Base-by-base conservation (phyloP, 257 asterid species). In the Solanum ossicruentum region DNA sequence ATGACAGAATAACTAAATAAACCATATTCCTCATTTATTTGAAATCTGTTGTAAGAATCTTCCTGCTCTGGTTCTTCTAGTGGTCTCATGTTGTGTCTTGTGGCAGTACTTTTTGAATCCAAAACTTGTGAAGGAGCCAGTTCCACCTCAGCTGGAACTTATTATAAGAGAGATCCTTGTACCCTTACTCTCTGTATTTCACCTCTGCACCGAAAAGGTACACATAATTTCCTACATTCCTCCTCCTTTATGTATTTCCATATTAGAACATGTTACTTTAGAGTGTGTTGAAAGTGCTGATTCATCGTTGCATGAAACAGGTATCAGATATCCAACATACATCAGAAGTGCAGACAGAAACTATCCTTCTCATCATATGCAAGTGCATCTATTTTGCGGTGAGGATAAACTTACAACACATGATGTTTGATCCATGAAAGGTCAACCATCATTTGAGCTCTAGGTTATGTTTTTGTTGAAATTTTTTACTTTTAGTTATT, bases 91-190 rank as follows among this genome's bases (percentile, higher is more conserved):
- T 55, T 32, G 54, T 82, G 54, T 84, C 58, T 54, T 56, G 72
- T 58, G 58, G 49, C 92, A 89, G 92, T 89, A 88, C 87, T 88
- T 89, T 83, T 65, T 88, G 81, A 84, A 88, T 63, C 90, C 92
- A 49, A 88, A 85, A 86, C 86, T 89, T 54, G 86, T 83, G 41
- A 89, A 86, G 88, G 92, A 89, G 86, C 92, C 92, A 61, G 92
- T 89, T 65, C 92, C 92, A 78, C 84, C 87, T 26, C 90, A 86
- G 87, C 85, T 89, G 65, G 92, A 89, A 84, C 82, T 89, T 61
- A 89, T 89, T 79, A 82, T 89, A 61, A 82, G 85, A 80, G 92
- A 89, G 86, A 85, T 89, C 57, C 88, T 89, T 66, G 87, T 86
- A n/a, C 90, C 92, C 75, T 88, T 88, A 80, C 85, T 89, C 80